These are phyloP conservation scores for Hanseniaspora occidentalis DNA, from an alignment of 805 yeast species.

Conservation along the genomic window DNA sequence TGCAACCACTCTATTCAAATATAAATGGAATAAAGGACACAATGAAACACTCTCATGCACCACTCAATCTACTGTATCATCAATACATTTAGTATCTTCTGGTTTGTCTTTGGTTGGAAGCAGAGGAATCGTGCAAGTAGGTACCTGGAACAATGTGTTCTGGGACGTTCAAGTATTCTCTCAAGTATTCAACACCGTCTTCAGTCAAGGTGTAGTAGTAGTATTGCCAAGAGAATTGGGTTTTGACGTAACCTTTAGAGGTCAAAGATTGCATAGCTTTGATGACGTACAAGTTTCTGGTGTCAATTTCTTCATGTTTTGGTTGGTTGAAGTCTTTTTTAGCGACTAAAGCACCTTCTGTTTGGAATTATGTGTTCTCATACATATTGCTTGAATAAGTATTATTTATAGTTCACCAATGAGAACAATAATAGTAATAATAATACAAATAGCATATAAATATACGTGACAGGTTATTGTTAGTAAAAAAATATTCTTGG, in stretches of 20 bases:
- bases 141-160: constrained; percentile 98
- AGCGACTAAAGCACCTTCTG: constrained; percentile 99
- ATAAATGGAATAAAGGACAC: not conserved
- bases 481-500: no score
- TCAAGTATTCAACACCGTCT: constrained; percentile 97
- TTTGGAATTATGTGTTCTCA: constrained; percentile 13
- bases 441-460: no score
- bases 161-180: constrained; percentile 97
- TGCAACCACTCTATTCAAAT: no score
- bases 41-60: no score
- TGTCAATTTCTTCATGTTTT: constrained; percentile 95
- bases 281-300: constrained; percentile 95
- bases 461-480: no score
- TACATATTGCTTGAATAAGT: no score
- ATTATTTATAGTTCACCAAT: no score
- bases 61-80: no score
- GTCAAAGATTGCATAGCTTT: constrained; percentile 99
- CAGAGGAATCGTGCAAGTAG: constrained; percentile 89
- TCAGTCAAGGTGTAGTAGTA: constrained; percentile 99
- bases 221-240: constrained; percentile 99
- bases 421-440: no score
- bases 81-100: constrained; percentile 32
- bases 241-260: constrained; percentile 98
- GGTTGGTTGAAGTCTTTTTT: constrained; percentile 97
- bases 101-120: constrained; percentile 57